Evolutionary conservation across 768 basidiomycete genomes (phyloP), one percentile per base, ranked within the genome.

Genomic region (Hydnum rufescens): DNA sequence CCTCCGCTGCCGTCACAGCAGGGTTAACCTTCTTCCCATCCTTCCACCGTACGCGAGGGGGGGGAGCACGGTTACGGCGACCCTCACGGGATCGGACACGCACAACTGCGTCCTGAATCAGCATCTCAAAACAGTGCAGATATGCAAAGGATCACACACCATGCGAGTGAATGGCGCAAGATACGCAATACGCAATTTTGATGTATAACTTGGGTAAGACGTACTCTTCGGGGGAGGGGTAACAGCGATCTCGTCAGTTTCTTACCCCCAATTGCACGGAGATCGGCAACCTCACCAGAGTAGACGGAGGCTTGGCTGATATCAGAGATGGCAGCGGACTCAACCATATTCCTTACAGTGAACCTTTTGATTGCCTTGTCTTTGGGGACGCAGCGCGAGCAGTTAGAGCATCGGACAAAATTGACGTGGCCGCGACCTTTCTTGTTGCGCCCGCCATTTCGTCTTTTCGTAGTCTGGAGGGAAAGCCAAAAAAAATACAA

Each of bases 301-400:
- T 96, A 99, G 57, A 96, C 82, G 62, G 80, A 83, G 39, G 92
- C 90, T 62, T 97, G 95, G 65, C 82, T 86, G 65, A 99, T 84
- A 72, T 99, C 95, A 58, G 92, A 76, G 60, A 96, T 87, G 52
- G 93, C 93, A 43, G 95, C 95, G 64, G 86, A 86, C 77, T 97
- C 93, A 54, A 99, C 90, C 87, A 97, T 97, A 79, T 99, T 99
- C 70, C 90, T 80, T 64, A 97, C 93, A 34, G 92, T 95, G 78
- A 93, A 93, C 51, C 95, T 77, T 74, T 95, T 95, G 82, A 97
- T 95, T 59, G 93, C 93, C 77, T 97, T 97, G 75, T 97, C 93
- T 76, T 97, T 97, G 60, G 74, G 82, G 54, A 95, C 90, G 66
- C 87, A 90, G 60, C 95, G 85, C 64, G 88, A 88, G 78, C 95